These are phyloP conservation scores for Isochrysis galbana DNA, from an alignment of 78 protist genomes.

Conservation along the genomic window DNA sequence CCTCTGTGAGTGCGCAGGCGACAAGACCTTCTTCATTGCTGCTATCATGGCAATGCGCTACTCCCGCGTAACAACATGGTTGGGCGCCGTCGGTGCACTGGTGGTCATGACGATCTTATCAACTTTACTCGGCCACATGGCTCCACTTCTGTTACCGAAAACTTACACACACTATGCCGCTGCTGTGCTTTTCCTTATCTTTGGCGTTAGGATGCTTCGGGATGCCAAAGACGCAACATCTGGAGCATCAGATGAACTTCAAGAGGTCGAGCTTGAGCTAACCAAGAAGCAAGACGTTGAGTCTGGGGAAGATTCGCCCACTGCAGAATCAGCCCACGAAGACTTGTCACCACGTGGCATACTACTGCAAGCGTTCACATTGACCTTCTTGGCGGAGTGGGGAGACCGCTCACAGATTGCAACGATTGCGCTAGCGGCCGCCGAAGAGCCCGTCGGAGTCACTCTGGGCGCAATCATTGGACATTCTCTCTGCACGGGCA, in stretches of 20 bases:
- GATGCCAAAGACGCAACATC: not conserved
- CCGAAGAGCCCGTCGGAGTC: conserved; percentile 67
- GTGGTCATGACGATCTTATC: conserved; percentile 55
- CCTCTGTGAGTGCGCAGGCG: no score
- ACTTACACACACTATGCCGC: conserved; percentile 59
- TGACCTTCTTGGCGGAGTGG: conserved; percentile 87
- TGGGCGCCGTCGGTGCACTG: conserved; percentile 67
- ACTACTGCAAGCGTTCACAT: conserved; percentile 56
- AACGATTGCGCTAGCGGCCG: conserved; percentile 35
- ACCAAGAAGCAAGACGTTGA: not conserved
- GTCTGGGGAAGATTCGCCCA: not conserved
- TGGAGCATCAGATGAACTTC: conserved; percentile 12
- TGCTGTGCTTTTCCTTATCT: conserved; percentile 49
- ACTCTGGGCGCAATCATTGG: conserved; percentile 74
- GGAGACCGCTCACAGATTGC: conserved; percentile 85
- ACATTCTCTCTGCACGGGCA: conserved; percentile 78
- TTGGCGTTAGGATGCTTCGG: not conserved
- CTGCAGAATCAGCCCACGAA: not conserved
- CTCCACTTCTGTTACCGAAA: conserved; percentile 60
- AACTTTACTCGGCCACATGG: conserved; percentile 49
- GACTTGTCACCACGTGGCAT: not conserved
- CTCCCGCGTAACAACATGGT: conserved; percentile 38
- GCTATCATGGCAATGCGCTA: conserved; percentile 48
- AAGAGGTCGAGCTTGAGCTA: conserved; percentile 22
- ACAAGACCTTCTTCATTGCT: conserved; percentile 86